Evolutionary conservation across 164 flowering plant genomes (phyloP).

Genomic region (Dillenia suffruticosa): DNA sequence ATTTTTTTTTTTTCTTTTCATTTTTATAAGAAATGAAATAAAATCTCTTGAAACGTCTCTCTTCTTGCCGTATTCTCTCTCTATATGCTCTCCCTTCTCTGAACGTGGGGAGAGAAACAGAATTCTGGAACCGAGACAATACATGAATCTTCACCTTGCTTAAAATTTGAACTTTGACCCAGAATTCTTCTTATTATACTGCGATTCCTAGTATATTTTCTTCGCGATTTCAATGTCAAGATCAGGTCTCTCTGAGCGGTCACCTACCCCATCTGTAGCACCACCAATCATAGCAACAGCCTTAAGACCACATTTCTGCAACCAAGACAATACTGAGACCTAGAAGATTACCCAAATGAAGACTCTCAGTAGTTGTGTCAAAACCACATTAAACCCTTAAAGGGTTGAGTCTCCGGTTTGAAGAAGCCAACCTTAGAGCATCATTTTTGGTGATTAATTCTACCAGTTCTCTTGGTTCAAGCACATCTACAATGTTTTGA

Average conservation of each 20-base stretch:
- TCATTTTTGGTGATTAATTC: conserved; percentile 62
- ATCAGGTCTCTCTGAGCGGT: conserved; percentile 72
- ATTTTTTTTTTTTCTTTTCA: too few relatives aligned
- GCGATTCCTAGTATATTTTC: conserved; percentile 44
- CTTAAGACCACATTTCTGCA: conserved; percentile 57
- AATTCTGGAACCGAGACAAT: too few relatives aligned
- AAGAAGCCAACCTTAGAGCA: conserved; percentile 35
- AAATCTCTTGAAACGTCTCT: too few relatives aligned
- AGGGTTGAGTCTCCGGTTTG: conserved; percentile 17
- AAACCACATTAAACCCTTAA: conserved; percentile 77
- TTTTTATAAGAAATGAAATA: too few relatives aligned
- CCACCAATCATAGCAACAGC: conserved; percentile 71
- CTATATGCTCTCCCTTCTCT: too few relatives aligned
- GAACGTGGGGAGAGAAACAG: too few relatives aligned
- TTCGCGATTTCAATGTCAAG: conserved; percentile 43
- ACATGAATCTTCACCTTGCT: neutral
- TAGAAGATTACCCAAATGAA: conserved; percentile 76
- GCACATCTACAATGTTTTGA: conserved; percentile 38
- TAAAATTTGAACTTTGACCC: conserved; percentile 3
- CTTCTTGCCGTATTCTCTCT: too few relatives aligned
- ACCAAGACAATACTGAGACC: conserved; percentile 86
- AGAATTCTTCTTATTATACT: conserved; percentile 32
- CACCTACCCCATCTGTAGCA: conserved; percentile 77
- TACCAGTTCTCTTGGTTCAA: conserved; percentile 62
- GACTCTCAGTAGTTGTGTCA: conserved; percentile 78